Base-by-base conservation (phyloP, 352 stramenopile genomes). In the Globisporangium lucens region DNA sequence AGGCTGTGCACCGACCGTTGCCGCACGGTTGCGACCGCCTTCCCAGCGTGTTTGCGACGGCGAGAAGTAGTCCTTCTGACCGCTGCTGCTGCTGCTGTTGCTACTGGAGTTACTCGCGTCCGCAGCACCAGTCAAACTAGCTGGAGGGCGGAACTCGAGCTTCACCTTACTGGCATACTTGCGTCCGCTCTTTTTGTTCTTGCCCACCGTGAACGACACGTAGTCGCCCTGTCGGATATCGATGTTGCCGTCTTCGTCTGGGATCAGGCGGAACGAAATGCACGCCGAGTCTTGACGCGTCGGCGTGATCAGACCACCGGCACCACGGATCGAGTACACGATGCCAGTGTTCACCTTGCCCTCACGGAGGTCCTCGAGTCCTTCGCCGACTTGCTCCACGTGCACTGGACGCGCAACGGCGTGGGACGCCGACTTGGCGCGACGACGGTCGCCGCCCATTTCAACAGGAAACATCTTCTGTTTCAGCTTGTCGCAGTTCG, bases 81-180 rank as follows among this genome's bases (percentile, higher is more conserved):
- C 75, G 73, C 74, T 80, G 64, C 59, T 71, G 67, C 56, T 75
- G 62, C 43, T 67, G 27, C 64, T 68, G n/a, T 47, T 15, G 65
- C 59, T 49, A 27, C 55, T 62, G 43, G 65, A 12, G 27, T 43
- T 73, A 43, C 53, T 75, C 15, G 65, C 58, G 27, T 80, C 76
- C 10, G 36, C 29, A 2, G 41, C 60, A 2, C 65, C 72, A 4
- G 82, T 90, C 30, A 88, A 41, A 60, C 76, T 92, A 9, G 78
- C 68, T 4, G 87, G 87, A 17, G 87, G 87, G 47, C 87, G 87
- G 70, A 94, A 95, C 77, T 95, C 87, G 65, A 95, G 73, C 76
- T 93, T 94, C 65, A 95, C 87, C 61, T 95, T 95, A 57, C 83
- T 93, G 47, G 87, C 87, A 65, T 95, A 95, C 67, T 95, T 95